Percentiles rank a stretch among this genome's conserved stretches.
These are phyloP conservation scores for Apostasia ramifera DNA, from an alignment of 106 monocot genomes.

Conservation along the genomic window DNA sequence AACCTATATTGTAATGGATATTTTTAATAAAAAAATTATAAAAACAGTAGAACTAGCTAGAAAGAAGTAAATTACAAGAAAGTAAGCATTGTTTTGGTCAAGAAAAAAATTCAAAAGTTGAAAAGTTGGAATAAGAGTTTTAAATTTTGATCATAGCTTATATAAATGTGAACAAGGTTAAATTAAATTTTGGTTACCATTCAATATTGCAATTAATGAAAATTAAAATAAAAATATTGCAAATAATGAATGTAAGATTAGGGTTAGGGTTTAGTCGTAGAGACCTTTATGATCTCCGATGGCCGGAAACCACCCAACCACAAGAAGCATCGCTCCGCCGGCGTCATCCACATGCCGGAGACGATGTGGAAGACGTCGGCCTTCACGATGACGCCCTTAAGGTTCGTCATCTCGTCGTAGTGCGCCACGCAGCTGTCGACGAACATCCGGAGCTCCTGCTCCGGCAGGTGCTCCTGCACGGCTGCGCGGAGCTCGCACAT, in stretches of 20 bases:
- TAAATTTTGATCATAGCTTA: background rate
- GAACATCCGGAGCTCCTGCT: slow-evolving; percentile 47
- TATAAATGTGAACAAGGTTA: background rate
- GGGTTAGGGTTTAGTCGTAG: slow-evolving; percentile 5
- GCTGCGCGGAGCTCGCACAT: slow-evolving; percentile 49
- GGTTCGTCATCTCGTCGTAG: slow-evolving; percentile 36
- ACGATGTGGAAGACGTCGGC: slow-evolving; percentile 73
- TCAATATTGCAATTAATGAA: background rate
- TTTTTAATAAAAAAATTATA: too few species aligned
- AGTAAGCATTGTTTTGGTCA: too few species aligned
- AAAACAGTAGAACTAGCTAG: too few species aligned
- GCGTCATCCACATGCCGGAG: slow-evolving; percentile 64
- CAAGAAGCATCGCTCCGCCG: slow-evolving; percentile 78
- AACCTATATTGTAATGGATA: too few species aligned
- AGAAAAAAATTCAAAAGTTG: background rate
- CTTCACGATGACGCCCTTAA: slow-evolving; percentile 29
- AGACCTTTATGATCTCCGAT: slow-evolving; percentile 62
- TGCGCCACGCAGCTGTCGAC: slow-evolving; percentile 42
- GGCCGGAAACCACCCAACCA: slow-evolving; percentile 77
- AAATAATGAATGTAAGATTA: background rate
- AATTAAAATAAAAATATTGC: background rate
- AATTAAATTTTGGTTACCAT: background rate
- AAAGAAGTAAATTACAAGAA: too few species aligned
- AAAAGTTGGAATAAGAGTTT: background rate
- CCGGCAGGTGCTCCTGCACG: slow-evolving; percentile 47